Base-by-base conservation (phyloP, 768 basidiomycete genomes). In the Boletus barrowsii region DNA sequence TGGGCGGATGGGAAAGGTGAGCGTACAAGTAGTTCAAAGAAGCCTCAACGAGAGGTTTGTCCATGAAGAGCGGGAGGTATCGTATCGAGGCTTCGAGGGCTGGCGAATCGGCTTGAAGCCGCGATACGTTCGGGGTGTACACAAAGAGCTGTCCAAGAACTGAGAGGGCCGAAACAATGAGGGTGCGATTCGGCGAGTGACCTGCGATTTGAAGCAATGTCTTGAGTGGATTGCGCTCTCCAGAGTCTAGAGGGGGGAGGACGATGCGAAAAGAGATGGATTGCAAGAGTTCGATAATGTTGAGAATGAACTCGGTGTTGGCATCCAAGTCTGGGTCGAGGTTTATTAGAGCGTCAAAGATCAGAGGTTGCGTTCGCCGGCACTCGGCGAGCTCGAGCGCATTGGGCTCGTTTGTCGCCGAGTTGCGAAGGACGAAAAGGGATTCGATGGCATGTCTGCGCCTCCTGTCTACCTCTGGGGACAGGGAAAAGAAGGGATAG, bases 381-480 rank as follows among this genome's bases (percentile, higher is more conserved):
- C 84, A 81, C 20, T 69, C 71, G 3, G 79, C 71, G 29, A 94
- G 74, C 54, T 87, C 83, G 39, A 74, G 68, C 4, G 82, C 81
- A 59, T 91, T 93, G 47, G 76, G 75, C 42, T 87, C 84, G 56
- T 84, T 79, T 41, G 87, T 72, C n/a, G 86, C 81, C 7, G 86
- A 80, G 68, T 97, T 97, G n/a, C 94, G 83, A 40, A 99, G 77
- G 53, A 97, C 77, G 59, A 90, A 87, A 41, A 94, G 76, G 3
- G 89, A 89, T 65, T 96, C 91, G 37, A 88, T 75, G n/a, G 93
- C 92, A 65, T 90, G 85, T 56, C 85, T 79, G 24, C 84, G 80
- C 54, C 82, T 83, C 32, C 76, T 75, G 41, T 78, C 76, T 42
- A 76, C 70, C 17, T 79, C 77, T 10, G 77, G 76, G 0, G 80